Percentiles rank a stretch among this genome's conserved stretches.
Conservation (phyloP, 164 flowering plant genomes). For the Umbilicus rupestris region DNA sequence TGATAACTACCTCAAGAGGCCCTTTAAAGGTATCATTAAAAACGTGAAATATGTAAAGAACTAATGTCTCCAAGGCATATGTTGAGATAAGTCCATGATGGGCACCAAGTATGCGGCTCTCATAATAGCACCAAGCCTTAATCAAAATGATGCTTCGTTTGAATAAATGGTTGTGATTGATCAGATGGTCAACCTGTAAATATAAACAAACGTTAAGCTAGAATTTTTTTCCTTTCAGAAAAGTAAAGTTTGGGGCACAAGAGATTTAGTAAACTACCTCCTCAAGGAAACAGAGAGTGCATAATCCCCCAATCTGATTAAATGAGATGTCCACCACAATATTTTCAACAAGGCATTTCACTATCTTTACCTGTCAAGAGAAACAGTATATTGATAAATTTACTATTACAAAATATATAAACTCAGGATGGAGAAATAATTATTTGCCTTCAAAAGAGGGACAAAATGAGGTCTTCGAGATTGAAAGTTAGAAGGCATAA, state of each 20-base stretch:
- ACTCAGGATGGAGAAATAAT: neutral
- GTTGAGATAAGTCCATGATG: slow-evolving; percentile 96
- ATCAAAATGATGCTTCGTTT: slow-evolving; percentile 91
- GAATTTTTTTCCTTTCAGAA: neutral
- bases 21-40: slow-evolving; percentile 82
- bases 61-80: slow-evolving; percentile 88
- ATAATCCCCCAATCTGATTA: slow-evolving; percentile 92
- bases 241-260: neutral
- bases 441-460: neutral
- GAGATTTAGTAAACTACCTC: neutral
- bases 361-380: slow-evolving; percentile 71
- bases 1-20: slow-evolving; percentile 69
- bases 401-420: neutral
- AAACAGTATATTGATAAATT: neutral
- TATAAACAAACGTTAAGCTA: neutral
- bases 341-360: slow-evolving; percentile 94
- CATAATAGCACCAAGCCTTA: slow-evolving; percentile 98
- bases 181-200: slow-evolving; percentile 73
- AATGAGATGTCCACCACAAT: slow-evolving; percentile 98
- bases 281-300: slow-evolving; percentile 96
- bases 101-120: slow-evolving; percentile 96
- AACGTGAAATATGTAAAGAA: slow-evolving; percentile 86
- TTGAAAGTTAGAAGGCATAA: neutral
- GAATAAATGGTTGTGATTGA: slow-evolving; percentile 69
- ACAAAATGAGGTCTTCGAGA: neutral